Percentiles rank a stretch among this genome's conserved stretches.
These are phyloP conservation scores for Talaromyces sp. DNA, from an alignment of 2,329 filamentous ascomycete genomes.

Conservation along the genomic window DNA sequence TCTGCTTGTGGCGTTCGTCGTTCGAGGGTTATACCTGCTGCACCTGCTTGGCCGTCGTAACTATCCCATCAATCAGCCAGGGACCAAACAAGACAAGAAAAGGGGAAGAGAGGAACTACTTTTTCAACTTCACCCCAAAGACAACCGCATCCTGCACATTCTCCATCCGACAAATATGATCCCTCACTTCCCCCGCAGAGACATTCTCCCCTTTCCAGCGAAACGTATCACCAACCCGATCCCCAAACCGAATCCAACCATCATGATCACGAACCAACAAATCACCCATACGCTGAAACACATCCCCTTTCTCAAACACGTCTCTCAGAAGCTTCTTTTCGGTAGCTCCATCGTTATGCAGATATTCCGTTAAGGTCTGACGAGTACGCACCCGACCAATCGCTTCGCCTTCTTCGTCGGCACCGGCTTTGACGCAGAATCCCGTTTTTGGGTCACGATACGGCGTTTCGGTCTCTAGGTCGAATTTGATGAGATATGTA, in stretches of 20 bases:
- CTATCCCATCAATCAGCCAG: conserved; percentile 20
- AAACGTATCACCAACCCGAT: conserved; percentile 53
- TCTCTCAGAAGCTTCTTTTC: conserved; percentile 42
- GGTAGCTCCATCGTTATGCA: conserved; percentile 39
- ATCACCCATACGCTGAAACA: conserved; percentile 45
- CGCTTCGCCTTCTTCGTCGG: conserved; percentile 42
- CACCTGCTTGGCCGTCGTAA: conserved; percentile 48
- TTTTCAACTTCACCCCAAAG: conserved; percentile 40
- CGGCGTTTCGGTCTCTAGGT: conserved; percentile 38
- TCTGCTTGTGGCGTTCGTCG: conserved; percentile 26
- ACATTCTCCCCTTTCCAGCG: conserved; percentile 59
- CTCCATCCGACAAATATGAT: conserved; percentile 39
- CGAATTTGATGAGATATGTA: conserved; percentile 40
- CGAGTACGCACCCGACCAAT: conserved; percentile 42
- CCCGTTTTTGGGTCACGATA: conserved; percentile 43
- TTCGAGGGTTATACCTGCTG: conserved; percentile 42
- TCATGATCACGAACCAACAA: conserved; percentile 37
- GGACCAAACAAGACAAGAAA: not conserved
- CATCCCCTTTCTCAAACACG: conserved; percentile 44
- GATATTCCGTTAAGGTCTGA: conserved; percentile 39
- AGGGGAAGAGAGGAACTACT: conserved; percentile 22
- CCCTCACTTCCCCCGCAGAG: conserved; percentile 42
- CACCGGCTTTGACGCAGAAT: conserved; percentile 35
- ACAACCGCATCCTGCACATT: conserved; percentile 43
- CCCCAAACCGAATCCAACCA: conserved; percentile 45